Evolutionary conservation across 306 rosid species (phyloP), one percentile per base, ranked within the genome.

Genomic region (Sicyos baderoa): DNA sequence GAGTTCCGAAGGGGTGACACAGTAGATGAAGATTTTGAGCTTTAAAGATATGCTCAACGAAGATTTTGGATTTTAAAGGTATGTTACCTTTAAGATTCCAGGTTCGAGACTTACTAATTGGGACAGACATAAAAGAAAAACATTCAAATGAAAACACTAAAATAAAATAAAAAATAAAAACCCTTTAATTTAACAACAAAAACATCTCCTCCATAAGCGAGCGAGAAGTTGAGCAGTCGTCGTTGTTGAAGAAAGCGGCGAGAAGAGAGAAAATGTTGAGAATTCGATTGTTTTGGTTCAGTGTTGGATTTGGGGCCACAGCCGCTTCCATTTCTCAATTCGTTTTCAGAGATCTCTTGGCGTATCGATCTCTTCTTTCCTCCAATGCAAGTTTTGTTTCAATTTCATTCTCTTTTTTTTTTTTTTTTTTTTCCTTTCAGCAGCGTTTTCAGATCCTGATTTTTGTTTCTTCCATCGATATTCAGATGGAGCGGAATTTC

Each of bases 311-410:
- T 54, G 71, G 76, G 17, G 45, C 19, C 8, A 68, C 85, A 18
- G 74, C 73, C 49, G 82, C 82, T 64, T 72, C 82, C 21, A 77
- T 78, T 57, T 78, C 85, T 22, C 82, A 82, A 4, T 69, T 82
- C 22, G 70, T 78, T 16, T 75, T 80, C 78, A 73, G 45, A 70
- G 82, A 82, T 55, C 80, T 78, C 9, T 54, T 75, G 4, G 57
- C 52, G 40, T 53, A 72, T 25, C 80, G 85, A 7, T 64, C 9
- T 29, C 74, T 72, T 49, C 76, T 78, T 18, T 78, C 74, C 71
- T 72, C 80, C 12, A 80, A 78, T 69, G 85, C 74, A 76, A 55
- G 9, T 52, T 45, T 54, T 12, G 2, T 52, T 45, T 54, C 11
- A 40, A 40, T 40, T 40, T 40, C 9, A 2, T 29, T 29, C 4